Conservation (phyloP, 148 eudicot species). For the Rhododendron mucronatum region DNA sequence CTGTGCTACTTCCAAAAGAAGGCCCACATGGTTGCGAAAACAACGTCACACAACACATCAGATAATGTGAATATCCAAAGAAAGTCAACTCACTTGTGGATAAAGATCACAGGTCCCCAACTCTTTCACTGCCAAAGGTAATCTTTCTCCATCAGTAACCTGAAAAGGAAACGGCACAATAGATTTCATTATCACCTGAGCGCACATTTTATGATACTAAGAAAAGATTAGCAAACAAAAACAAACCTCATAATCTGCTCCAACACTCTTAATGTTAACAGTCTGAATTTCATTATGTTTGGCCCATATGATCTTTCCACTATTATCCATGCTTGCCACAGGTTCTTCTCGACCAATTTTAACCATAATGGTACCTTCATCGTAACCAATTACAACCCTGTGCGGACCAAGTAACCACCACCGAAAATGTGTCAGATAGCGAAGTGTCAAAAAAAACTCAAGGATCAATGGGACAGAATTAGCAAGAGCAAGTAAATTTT, state of each 20-base stretch:
- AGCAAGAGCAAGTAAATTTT: not conserved
- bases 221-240: constrained; percentile 7
- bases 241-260: constrained; percentile 84
- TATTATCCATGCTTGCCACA: constrained; percentile 92
- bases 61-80: not conserved
- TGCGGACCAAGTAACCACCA: constrained; percentile 8
- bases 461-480: not conserved
- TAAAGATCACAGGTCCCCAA: constrained; percentile 98
- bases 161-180: constrained; percentile 22
- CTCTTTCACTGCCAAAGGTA: constrained; percentile 92
- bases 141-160: constrained; percentile 97
- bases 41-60: not conserved
- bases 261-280: constrained; percentile 82
- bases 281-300: constrained; percentile 97
- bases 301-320: constrained; percentile 95
- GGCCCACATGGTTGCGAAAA: not conserved
- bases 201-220: not conserved
- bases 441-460: constrained; percentile 3
- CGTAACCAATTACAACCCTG: constrained; percentile 88
- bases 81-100: constrained; percentile 67
- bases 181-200: not conserved
- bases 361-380: constrained; percentile 89
- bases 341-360: constrained; percentile 95
- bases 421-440: not conserved
- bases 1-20: constrained; percentile 1